These are phyloP conservation scores for Aspergillus latus DNA, from an alignment of 2,329 filamentous ascomycete genomes.

Conservation along the genomic window DNA sequence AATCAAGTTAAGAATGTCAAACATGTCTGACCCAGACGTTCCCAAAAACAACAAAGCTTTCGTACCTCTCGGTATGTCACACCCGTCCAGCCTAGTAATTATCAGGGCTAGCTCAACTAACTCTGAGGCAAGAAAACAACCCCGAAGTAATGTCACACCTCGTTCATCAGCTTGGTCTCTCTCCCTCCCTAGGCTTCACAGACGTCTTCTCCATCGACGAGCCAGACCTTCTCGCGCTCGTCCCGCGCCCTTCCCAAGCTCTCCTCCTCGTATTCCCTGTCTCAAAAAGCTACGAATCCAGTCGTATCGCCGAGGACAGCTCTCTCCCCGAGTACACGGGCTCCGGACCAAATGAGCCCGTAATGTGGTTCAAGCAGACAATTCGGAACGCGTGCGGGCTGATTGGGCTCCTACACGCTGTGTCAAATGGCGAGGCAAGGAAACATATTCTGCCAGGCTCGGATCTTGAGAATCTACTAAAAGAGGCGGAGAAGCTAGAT, in stretches of 20 bases:
- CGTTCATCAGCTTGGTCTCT: conserved; percentile 79
- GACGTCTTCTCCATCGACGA: conserved; percentile 92
- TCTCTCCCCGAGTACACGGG: conserved; percentile 64
- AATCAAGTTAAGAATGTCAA: background rate
- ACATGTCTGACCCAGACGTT: conserved; percentile 38
- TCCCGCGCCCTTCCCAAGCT: conserved; percentile 83
- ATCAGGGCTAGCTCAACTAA: background rate
- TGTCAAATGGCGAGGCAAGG: conserved; percentile 71
- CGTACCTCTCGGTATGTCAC: conserved; percentile 46
- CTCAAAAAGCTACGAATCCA: conserved; percentile 73
- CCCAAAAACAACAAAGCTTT: conserved; percentile 48
- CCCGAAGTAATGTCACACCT: conserved; percentile 84
- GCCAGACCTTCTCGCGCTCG: conserved; percentile 76
- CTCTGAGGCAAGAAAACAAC: conserved; percentile 61
- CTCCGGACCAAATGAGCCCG: conserved; percentile 67
- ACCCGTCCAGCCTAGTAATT: background rate
- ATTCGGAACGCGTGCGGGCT: conserved; percentile 91
- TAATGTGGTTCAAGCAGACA: conserved; percentile 93
- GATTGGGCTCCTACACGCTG: conserved; percentile 82
- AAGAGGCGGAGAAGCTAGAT: conserved; percentile 67
- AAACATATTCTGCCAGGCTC: conserved; percentile 57
- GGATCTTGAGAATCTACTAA: conserved; percentile 59
- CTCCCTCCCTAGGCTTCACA: conserved; percentile 73
- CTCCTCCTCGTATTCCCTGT: conserved; percentile 91
- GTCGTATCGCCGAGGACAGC: conserved; percentile 72